A percentile compares a stretch with the other conserved stretches of the same genome.
These are phyloP conservation scores for Primulina tabacum DNA, from an alignment of 257 asterid species.

Conservation along the genomic window DNA sequence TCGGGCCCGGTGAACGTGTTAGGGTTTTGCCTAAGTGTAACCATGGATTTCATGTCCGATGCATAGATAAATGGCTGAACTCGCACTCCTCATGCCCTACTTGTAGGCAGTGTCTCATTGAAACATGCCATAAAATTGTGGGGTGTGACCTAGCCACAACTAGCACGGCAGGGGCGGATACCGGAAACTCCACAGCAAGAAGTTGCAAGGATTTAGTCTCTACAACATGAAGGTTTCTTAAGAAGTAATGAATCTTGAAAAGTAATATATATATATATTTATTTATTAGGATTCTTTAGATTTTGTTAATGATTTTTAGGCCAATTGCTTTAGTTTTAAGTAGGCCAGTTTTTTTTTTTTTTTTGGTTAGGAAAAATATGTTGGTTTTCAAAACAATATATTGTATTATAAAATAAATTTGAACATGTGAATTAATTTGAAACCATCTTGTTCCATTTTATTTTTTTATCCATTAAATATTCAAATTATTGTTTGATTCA, in stretches of 20 bases:
- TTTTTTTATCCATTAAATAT: too few relatives aligned
- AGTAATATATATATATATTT: too few relatives aligned
- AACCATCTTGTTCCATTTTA: too few relatives aligned
- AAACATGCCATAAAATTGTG: slow-evolving; percentile 44
- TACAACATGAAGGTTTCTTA: slow-evolving; percentile 43
- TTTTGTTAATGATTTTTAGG: too few relatives aligned
- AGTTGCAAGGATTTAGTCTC: slow-evolving; percentile 42
- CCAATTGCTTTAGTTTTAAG: too few relatives aligned
- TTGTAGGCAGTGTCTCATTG: slow-evolving; percentile 50
- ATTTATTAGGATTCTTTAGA: neutral
- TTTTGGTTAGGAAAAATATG: too few relatives aligned
- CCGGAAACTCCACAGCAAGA: slow-evolving; percentile 12
- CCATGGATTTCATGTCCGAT: slow-evolving; percentile 51
- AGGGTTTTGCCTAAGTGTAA: slow-evolving; percentile 49
- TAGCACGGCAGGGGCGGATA: slow-evolving; percentile 12
- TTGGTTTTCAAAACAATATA: too few relatives aligned
- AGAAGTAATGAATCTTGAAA: slow-evolving; percentile 29
- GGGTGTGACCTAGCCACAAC: slow-evolving; percentile 21
- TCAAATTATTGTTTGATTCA: too few relatives aligned
- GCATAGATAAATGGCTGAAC: slow-evolving; percentile 49
- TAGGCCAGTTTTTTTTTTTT: too few relatives aligned
- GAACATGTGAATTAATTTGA: too few relatives aligned
- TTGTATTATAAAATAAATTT: too few relatives aligned
- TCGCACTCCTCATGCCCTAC: slow-evolving; percentile 62
- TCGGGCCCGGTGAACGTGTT: slow-evolving; percentile 34